phyloP scores from a whole-genome alignment of 495 filamentous ascomycete genomes.

The Tuber brumale region DNA sequence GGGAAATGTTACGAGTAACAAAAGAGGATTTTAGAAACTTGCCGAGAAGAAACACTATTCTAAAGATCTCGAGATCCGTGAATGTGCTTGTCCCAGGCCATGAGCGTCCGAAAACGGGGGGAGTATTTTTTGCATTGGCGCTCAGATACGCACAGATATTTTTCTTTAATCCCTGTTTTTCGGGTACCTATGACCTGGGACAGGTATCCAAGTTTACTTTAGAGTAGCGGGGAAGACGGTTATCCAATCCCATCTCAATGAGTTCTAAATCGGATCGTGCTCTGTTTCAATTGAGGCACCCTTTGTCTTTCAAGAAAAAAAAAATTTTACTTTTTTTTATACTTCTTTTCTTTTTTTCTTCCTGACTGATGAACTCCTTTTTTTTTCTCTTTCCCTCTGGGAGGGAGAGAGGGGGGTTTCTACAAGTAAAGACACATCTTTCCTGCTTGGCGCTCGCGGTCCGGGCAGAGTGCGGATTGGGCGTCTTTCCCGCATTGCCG shows the following conservation, averaged over 20 bases:
- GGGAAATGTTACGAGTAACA: not conserved
- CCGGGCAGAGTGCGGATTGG: constrained; percentile 8
- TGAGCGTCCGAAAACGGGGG: too few relatives aligned
- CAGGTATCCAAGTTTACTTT: not conserved
- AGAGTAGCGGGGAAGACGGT: not conserved
- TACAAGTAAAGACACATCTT: not conserved
- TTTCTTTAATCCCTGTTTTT: too few relatives aligned
- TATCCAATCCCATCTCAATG: not conserved
- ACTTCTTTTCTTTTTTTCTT: not conserved
- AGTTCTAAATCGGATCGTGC: not conserved
- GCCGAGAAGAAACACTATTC: not conserved
- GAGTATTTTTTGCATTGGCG: too few relatives aligned
- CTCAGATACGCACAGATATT: too few relatives aligned
- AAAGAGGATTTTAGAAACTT: not conserved
- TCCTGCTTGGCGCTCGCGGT: not conserved
- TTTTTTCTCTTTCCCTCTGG: not conserved
- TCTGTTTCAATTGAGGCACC: not conserved
- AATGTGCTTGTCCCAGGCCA: not conserved
- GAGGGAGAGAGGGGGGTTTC: not conserved
- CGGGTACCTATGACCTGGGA: too few relatives aligned
- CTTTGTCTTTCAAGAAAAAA: not conserved
- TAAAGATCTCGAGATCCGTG: not conserved
- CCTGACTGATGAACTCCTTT: not conserved
- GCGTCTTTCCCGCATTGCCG: constrained; percentile 15
- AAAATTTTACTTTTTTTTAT: not conserved